Evolutionary conservation across 2,329 filamentous ascomycete genomes (phyloP), one percentile per base, ranked within the genome.

Genomic region (Elsinoe batatas): DNA sequence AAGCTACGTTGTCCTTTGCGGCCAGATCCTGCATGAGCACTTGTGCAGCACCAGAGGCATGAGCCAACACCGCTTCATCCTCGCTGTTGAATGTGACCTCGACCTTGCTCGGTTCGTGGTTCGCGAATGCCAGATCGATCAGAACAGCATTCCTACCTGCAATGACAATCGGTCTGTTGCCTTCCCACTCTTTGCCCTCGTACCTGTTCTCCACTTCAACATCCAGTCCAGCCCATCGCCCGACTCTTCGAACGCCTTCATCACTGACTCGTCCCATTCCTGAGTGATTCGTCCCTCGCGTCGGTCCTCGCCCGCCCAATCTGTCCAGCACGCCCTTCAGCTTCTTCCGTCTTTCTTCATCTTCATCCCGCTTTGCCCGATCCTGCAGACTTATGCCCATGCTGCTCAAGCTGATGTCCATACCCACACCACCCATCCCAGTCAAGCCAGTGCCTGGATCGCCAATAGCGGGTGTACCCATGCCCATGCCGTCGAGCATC

Each of bases 191-290:
- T 26, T 59, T 59, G n/a, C 57, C 60, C 30, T 61, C 58, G 33
- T 61, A 53, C 49, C 62, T 61, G 33, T 37, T 57, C 36, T 65
- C 62, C 44, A 64, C 61, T 49, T 61, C 63, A 32, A 68, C 80
- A 73, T 59, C 84, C 78, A 70, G 78, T 72, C 84, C 85, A 54
- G 84, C 76, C 55, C 81, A 76, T 62, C 80, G 79, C 7, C 82
- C 84, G 30, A 91, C 72, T 54, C 85, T 77, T 67, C 87, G 82
- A n/a, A 93, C 74, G 2, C 85, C 85, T 30, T 85, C 82, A 64
- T 88, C 84, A 61, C 85, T 88, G 36, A 91, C 82, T 38, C 83
- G 72, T 3, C 85, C 85, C 59, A 82, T 87, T 64, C 79, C 84
- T 59, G 76, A 79, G 83, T 57, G 91, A 82, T 61, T 73, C 82